Percentiles rank a stretch among this genome's conserved stretches.
Evolutionary conservation across 805 yeast species (phyloP).

Genomic region (Myxozyma geophila): DNA sequence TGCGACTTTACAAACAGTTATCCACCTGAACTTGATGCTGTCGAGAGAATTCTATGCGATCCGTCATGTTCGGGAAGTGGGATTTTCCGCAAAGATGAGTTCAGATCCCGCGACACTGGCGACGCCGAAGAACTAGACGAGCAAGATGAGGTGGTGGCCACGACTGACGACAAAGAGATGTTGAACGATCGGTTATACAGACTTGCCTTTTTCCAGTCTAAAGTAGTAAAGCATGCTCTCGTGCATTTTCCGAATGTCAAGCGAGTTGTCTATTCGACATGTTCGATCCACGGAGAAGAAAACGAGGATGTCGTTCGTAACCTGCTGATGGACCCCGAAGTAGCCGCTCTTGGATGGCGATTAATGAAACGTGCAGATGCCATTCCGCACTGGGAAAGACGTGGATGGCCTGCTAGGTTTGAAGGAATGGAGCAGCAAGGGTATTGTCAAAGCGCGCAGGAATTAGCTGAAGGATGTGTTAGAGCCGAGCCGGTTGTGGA

Average conservation of each 20-base stretch:
- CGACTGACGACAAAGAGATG: conserved; percentile 37
- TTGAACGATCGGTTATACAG: conserved; percentile 62
- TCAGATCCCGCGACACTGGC: neutral
- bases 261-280: conserved; percentile 89
- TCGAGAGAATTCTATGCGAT: conserved; percentile 85
- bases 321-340: conserved; percentile 66
- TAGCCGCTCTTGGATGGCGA: conserved; percentile 74
- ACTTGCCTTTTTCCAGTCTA: conserved; percentile 83
- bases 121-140: neutral
- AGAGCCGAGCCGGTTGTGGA: conserved; percentile 84
- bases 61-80: conserved; percentile 99
- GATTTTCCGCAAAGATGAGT: conserved; percentile 80
- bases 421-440: conserved; percentile 51
- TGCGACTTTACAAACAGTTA: conserved; percentile 63
- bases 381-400: conserved; percentile 81
- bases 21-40: conserved; percentile 52
- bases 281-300: conserved; percentile 92
- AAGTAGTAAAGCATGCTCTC: conserved; percentile 87
- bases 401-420: conserved; percentile 80
- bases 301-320: conserved; percentile 90
- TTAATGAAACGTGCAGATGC: conserved; percentile 64
- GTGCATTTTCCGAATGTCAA: conserved; percentile 69
- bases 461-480: conserved; percentile 82
- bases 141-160: conserved; percentile 35
- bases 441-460: conserved; percentile 47